These are phyloP conservation scores for Prunus mira DNA, from an alignment of 306 rosid species.

Conservation along the genomic window DNA sequence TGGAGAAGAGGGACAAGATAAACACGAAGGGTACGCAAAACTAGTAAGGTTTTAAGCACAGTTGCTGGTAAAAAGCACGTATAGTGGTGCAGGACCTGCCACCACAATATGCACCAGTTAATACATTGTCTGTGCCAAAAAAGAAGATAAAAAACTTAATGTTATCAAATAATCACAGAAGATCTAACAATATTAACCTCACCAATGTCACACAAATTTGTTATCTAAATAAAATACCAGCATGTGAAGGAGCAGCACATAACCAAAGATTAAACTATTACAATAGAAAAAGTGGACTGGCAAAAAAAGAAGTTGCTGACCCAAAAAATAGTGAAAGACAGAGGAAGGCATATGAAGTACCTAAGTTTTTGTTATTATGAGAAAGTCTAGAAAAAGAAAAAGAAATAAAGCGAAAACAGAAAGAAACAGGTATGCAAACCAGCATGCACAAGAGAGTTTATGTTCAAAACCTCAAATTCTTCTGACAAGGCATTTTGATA, in stretches of 20 bases:
- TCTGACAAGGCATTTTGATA: conserved; percentile 48
- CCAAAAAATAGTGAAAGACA: neutral
- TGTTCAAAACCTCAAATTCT: conserved; percentile 73
- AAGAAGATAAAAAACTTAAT: neutral
- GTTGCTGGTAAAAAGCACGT: conserved; percentile 54
- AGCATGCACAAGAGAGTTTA: conserved; percentile 23
- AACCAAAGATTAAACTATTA: neutral
- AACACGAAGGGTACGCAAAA: neutral
- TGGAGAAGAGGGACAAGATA: conserved; percentile 10
- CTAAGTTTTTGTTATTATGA: neutral
- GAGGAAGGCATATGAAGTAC: neutral
- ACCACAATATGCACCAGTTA: conserved; percentile 79
- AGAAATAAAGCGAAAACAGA: neutral
- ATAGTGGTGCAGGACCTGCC: conserved; percentile 93
- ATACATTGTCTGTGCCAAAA: conserved; percentile 46
- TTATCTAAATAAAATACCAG: neutral
- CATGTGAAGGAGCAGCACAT: neutral
- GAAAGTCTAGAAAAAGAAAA: neutral
- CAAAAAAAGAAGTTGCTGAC: neutral
- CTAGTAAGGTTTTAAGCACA: neutral
- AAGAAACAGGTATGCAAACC: neutral
- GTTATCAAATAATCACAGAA: conserved; percentile 19
- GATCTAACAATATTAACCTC: conserved; percentile 28
- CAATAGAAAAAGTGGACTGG: neutral
- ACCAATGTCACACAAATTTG: neutral